These are phyloP conservation scores for Sonneratia caseolaris DNA, from an alignment of 345 rosid genomes.

Conservation along the genomic window DNA sequence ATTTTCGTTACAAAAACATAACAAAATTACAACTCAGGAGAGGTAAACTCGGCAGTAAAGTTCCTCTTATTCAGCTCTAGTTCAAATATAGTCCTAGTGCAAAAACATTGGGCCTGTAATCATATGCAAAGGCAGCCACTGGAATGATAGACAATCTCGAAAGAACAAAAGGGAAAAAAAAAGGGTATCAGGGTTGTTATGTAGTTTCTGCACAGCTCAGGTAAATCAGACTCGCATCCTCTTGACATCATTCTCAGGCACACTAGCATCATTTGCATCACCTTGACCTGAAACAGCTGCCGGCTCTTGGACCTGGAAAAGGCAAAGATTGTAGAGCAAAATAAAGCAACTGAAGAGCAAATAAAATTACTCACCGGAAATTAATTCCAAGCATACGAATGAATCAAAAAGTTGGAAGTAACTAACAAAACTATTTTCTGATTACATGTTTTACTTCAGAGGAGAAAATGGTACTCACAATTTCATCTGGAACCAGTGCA, in stretches of 20 bases:
- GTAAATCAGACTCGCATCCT: conserved; percentile 8
- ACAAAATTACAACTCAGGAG: background rate
- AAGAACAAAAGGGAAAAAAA: background rate
- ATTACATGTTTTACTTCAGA: background rate
- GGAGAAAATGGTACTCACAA: conserved; percentile 30
- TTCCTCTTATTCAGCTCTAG: background rate
- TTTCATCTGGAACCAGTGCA: conserved; percentile 88
- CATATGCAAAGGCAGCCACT: too few species aligned
- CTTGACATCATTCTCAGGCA: conserved; percentile 5
- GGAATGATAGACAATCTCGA: too few species aligned
- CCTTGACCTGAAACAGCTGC: background rate
- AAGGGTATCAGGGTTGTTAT: background rate
- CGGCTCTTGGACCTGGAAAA: background rate
- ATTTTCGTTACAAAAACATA: background rate
- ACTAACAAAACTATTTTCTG: background rate
- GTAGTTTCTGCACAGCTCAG: background rate
- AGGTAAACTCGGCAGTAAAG: background rate
- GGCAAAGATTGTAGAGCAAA: background rate
- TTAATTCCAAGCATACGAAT: too few species aligned
- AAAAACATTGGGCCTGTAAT: too few species aligned
- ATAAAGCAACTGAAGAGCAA: background rate
- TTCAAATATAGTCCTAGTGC: background rate
- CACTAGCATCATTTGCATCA: conserved; percentile 1
- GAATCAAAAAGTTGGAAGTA: background rate
- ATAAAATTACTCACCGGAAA: too few species aligned